Evolutionary conservation across 345 rosid genomes (phyloP), one percentile per base, ranked within the genome.

Genomic region (Mercurialis annua): DNA sequence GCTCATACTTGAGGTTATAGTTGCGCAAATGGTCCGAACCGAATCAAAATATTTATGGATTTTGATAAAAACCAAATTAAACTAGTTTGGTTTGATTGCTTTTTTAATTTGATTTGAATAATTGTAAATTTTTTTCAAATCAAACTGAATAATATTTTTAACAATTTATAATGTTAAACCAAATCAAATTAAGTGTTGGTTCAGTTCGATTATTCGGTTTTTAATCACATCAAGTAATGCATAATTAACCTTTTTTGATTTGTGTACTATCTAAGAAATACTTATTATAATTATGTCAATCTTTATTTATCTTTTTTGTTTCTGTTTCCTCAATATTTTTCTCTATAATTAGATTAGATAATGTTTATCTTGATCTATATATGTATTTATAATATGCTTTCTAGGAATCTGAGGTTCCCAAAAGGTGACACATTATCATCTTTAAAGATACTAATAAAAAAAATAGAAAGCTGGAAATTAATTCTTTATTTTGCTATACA

Each of bases 1-100:
- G 77, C 82, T 76, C 84, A 72, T 80, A 65, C 58, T 63, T 68
- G 63, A 69, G 73, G 74, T 57, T 55, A 47, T 69, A 18, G 21
- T 65, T 59, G 40, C n/a, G n/a, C n/a, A n/a, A n/a, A n/a, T n/a
- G n/a, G n/a, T n/a, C n/a, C n/a, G n/a, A n/a, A n/a, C n/a, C n/a
- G n/a, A n/a, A n/a, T n/a, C n/a, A n/a, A n/a, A n/a, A n/a, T n/a
- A n/a, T n/a, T n/a, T n/a, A n/a, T n/a, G n/a, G n/a, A n/a, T n/a
- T n/a, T n/a, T n/a, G n/a, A n/a, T n/a, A n/a, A n/a, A n/a, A n/a
- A n/a, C n/a, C n/a, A n/a, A n/a, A n/a, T n/a, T n/a, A n/a, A n/a
- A n/a, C n/a, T n/a, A n/a, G n/a, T n/a, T n/a, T n/a, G n/a, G n/a
- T n/a, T n/a, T n/a, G n/a, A n/a, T n/a, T n/a, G n/a, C n/a, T n/a